Evolutionary conservation across 1,139 yeast species (phyloP).

Genomic region (Blastobotrys indianensis): DNA sequence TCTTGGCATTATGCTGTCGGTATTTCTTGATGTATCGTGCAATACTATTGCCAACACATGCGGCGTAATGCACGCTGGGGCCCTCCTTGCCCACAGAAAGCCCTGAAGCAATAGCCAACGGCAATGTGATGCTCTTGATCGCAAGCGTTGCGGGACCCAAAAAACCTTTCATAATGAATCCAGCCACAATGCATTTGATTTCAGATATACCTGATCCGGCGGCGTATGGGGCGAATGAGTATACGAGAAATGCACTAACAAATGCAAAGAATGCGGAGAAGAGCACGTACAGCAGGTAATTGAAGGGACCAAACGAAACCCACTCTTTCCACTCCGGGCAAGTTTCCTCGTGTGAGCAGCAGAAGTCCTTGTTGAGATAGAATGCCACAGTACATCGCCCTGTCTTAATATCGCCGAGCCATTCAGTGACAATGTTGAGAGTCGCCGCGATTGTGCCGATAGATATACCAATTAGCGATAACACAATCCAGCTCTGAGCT

Average conservation of each 20-base stretch:
- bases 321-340: slow-evolving; percentile 37
- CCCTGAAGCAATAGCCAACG: slow-evolving; percentile 80
- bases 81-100: slow-evolving; percentile 81
- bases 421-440: slow-evolving; percentile 75
- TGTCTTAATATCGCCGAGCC: slow-evolving; percentile 69
- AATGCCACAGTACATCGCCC: slow-evolving; percentile 73
- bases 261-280: slow-evolving; percentile 59
- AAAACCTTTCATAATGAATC: slow-evolving; percentile 76
- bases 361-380: slow-evolving; percentile 67
- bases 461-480: slow-evolving; percentile 65
- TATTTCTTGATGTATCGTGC: slow-evolving; percentile 49
- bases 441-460: slow-evolving; percentile 82
- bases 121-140: slow-evolving; percentile 75
- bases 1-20: slow-evolving; percentile 35
- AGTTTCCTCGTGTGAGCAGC: slow-evolving; percentile 54
- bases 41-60: slow-evolving; percentile 67
- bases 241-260: slow-evolving; percentile 63
- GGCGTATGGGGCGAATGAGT: slow-evolving; percentile 75
- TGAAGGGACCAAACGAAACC: slow-evolving; percentile 35
- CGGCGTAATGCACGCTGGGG: slow-evolving; percentile 82
- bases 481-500: slow-evolving; percentile 66
- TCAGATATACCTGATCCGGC: slow-evolving; percentile 98
- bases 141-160: slow-evolving; percentile 66
- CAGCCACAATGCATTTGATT: slow-evolving; percentile 90
- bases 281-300: slow-evolving; percentile 54